Evolutionary conservation across 129 eudicot species (phyloP), one percentile per base, ranked within the genome.

Genomic region (Flaveria brownii): DNA sequence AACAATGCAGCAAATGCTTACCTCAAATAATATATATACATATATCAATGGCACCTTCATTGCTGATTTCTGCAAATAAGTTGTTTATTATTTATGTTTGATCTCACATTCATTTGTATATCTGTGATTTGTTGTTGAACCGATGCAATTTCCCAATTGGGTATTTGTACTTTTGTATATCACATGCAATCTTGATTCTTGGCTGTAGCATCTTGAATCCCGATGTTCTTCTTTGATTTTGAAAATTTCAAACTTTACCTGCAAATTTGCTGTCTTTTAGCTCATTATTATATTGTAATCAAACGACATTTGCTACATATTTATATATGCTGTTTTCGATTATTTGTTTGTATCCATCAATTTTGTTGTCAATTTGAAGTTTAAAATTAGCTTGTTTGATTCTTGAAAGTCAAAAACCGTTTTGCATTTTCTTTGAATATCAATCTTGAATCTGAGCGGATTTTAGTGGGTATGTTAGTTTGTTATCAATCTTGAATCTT

Each of bases 101-200:
- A 69, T 69, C 42, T 47, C 43, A 15, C 30, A 46, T 23, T 47
- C 22, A 2, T 47, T 16, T 47, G 73, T 8, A 45, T 20, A n/a
- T 42, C 16, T 42, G 9, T 43, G 9, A 13, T 41, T 17, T 68
- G 1, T 18, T 68, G 71, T 17, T 66, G 15, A 36, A 20, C 11
- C 47, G 49, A 22, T 70, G 74, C 60, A 70, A 70, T 14, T 68
- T 70, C 39, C 26, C n/a, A 71, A 1, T 51, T 71, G 30, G 46
- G 64, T n/a, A 9, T 52, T 30, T 71, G 28, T 33, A 52, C 17
- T 17, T 16, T 49, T 57, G 43, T 18, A 26, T 9, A 50, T 51
- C 46, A 28, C 49, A 1, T 71, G 49, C 30, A 17, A 15, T n/a
- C 14, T 36, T 17, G 26, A 66, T 8, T 39, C 12, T 28, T 28